Evolutionary conservation across 768 basidiomycete species (phyloP).

Genomic region (Phlebiopsis gigantea): DNA sequence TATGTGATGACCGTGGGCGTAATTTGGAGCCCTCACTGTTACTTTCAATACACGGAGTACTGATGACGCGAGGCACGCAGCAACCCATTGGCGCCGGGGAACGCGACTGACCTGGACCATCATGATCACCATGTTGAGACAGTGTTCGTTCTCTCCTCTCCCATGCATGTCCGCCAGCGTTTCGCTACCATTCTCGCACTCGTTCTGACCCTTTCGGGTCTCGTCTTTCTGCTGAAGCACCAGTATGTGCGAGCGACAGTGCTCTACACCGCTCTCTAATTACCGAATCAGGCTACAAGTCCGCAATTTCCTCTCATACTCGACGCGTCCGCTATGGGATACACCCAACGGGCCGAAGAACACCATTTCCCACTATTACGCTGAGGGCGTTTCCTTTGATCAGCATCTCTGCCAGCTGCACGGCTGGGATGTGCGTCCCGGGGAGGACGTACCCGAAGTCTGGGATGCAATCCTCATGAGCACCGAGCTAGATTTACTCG

Average conservation of each 20-base stretch:
- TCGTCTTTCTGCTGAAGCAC: neutral
- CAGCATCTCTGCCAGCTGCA: constrained; percentile 45
- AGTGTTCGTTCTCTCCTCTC: neutral
- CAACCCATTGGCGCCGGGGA: neutral
- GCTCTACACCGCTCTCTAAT: constrained; percentile 17
- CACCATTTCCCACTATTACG: constrained; percentile 50
- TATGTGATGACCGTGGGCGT: neutral
- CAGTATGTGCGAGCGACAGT: neutral
- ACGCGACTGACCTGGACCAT: neutral
- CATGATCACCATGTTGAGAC: neutral
- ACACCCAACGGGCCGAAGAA: constrained; percentile 40
- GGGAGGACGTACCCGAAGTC: constrained; percentile 23
- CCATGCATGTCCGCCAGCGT: neutral
- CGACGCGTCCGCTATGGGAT: constrained; percentile 60
- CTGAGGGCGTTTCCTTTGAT: constrained; percentile 44
- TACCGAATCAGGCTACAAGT: constrained; percentile 36
- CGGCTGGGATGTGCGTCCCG: constrained; percentile 41
- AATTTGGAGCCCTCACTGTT: neutral
- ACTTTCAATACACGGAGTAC: neutral
- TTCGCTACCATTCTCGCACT: neutral
- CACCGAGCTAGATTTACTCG: constrained; percentile 58
- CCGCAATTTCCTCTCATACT: constrained; percentile 47
- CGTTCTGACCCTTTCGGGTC: neutral
- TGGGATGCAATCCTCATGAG: constrained; percentile 60
- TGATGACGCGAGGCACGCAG: neutral